A percentile compares a stretch with the other conserved stretches of the same genome.
phyloP scores from a whole-genome alignment of 331 rosid genomes.

The Phaseolus coccineus region DNA sequence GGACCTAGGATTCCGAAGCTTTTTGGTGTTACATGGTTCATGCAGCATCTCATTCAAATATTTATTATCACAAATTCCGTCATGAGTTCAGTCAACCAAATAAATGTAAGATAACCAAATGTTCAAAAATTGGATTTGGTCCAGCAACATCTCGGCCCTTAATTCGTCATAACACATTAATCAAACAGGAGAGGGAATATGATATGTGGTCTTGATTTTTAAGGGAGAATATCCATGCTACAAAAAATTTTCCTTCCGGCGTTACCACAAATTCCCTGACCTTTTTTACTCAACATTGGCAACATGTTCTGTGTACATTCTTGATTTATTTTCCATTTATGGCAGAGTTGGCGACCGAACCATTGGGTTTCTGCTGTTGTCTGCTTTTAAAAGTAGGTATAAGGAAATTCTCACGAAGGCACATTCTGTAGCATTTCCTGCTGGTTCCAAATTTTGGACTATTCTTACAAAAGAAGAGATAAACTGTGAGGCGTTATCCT shows the following conservation, averaged over 20 bases:
- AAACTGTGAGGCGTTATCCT: constrained; percentile 58
- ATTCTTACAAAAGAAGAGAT: constrained; percentile 86
- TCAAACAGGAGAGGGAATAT: no score
- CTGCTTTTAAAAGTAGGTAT: constrained; percentile 89
- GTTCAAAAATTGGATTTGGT: no score
- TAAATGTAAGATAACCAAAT: constrained; percentile 3
- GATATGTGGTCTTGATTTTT: no score
- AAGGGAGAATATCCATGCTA: no score
- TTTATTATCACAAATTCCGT: constrained; percentile 8
- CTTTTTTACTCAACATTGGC: constrained; percentile 14
- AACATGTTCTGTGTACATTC: neutral
- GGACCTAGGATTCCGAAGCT: constrained; percentile 24
- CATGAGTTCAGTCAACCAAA: neutral
- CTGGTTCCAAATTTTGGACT: constrained; percentile 69
- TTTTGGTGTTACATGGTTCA: neutral
- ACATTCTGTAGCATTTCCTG: constrained; percentile 70
- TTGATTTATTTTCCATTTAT: constrained; percentile 29
- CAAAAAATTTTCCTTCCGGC: neutral
- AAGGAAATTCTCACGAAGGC: constrained; percentile 92
- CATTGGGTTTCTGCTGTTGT: constrained; percentile 79
- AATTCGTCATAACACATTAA: no score
- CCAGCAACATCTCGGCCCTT: no score
- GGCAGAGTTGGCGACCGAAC: constrained; percentile 83
- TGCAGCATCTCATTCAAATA: constrained; percentile 17
- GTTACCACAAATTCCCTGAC: neutral